Base-by-base conservation (phyloP, 164 flowering plant species). In the Stephania cephalantha region DNA sequence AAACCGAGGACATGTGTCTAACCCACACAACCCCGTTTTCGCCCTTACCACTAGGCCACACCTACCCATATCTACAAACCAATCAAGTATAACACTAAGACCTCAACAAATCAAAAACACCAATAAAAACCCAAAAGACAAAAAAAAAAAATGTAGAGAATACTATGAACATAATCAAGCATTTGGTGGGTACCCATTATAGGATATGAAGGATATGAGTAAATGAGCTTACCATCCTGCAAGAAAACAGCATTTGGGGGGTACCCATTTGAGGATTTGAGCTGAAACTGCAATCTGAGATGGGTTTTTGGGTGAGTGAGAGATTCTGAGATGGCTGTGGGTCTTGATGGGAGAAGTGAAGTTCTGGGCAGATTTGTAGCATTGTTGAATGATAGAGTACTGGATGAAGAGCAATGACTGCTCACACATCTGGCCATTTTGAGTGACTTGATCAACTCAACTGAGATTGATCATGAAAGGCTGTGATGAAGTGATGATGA, bases 261-360 rank as follows among this genome's bases (percentile, higher is more conserved):
- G 63, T 79, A 79, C 85, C 93, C 95, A 89, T 88, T 90, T 63
- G 93, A 83, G 81, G 87, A 87, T 65, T 87, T 85, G 75, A 85
- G 83, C 73, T 79, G 80, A 73, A 87, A 82, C n/a, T 78, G 83
- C 72, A 69, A 88, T 69, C 78, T 81, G 0, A 46, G 71, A 35
- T 46, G 80, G 63, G 67, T 68, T 77, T 64, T 83, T 20, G 82
- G 68, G 63, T 71, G 76, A 77, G 76, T 73, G 45, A 45, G 80
- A 74, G 80, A 71, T 1, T 78, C 71, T 85, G 84, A 83, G 79
- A 79, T 68, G 63, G 64, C 61, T 66, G 73, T 75, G 44, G 55
- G 73, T 82, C 71, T 61, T 76, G 18, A 79, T 72, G 73, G 86
- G 83, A 22, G 31, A 46, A 50, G 71, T 63, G 18, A 58, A 9